Percentiles rank a stretch among this genome's conserved stretches.
Conservation (phyloP, 176 grass and related monocot species). For the Oryza punctata region DNA sequence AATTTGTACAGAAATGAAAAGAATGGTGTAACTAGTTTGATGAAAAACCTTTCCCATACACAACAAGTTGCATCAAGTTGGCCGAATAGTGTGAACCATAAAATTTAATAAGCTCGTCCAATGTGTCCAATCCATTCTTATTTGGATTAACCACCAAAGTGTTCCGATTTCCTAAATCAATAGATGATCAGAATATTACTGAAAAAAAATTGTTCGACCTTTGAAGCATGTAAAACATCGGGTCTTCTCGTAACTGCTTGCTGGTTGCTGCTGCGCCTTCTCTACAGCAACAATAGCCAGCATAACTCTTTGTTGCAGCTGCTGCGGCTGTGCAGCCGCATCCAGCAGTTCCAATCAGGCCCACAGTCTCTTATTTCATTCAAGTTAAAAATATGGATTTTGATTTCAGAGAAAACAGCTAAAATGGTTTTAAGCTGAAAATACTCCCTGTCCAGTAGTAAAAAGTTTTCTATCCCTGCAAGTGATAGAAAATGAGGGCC, state of each 20-base stretch:
- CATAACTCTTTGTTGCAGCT: too few relatives aligned
- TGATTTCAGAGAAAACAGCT: constrained; percentile 9
- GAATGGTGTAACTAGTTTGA: constrained; percentile 11
- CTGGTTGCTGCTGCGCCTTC: too few relatives aligned
- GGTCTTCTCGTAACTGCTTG: too few relatives aligned
- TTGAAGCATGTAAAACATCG: constrained; percentile 15
- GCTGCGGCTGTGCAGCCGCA: too few relatives aligned
- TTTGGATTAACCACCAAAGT: constrained; percentile 90
- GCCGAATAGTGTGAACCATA: constrained; percentile 93
- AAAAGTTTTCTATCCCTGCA: too few relatives aligned
- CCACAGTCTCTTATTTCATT: not conserved
- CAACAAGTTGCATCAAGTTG: constrained; percentile 95
- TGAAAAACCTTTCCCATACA: constrained; percentile 87
- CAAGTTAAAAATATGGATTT: constrained; percentile 20
- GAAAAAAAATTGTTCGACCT: constrained; percentile 16
- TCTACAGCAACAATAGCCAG: too few relatives aligned
- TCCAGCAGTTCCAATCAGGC: too few relatives aligned
- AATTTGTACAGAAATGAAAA: constrained; percentile 39
- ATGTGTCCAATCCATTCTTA: constrained; percentile 86
- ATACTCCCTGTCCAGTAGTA: not conserved
- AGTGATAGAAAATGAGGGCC: too few relatives aligned
- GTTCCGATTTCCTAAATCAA: constrained; percentile 84
- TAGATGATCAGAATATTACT: constrained; percentile 10
- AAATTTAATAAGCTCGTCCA: constrained; percentile 84
- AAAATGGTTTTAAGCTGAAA: not conserved